A percentile compares a stretch with the other conserved stretches of the same genome.
These are phyloP conservation scores for Melanogaster broomeanus DNA, from an alignment of 768 basidiomycete genomes.

Conservation along the genomic window DNA sequence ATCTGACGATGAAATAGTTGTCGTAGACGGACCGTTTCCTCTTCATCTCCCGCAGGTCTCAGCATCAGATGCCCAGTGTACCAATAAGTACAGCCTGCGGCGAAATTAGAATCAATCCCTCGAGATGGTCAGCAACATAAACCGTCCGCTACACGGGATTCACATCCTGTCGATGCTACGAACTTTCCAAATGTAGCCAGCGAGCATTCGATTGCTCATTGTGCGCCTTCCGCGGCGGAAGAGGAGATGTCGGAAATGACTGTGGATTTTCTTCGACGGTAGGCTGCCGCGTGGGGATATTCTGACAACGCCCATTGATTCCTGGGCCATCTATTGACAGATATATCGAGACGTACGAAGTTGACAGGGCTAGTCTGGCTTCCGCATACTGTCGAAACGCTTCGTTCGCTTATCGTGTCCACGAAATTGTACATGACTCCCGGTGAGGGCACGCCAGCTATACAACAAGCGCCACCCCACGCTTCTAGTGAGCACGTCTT, in stretches of 20 bases:
- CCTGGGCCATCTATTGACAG: conserved; percentile 12
- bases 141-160: neutral
- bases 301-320: conserved; percentile 3
- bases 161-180: neutral
- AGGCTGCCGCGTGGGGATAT: conserved; percentile 6
- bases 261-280: conserved; percentile 30
- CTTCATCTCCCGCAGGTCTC: neutral
- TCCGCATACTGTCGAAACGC: conserved; percentile 31
- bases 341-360: conserved; percentile 33
- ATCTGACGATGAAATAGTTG: conserved; percentile 1
- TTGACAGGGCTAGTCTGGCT: conserved; percentile 33
- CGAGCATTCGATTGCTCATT: neutral
- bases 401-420: conserved; percentile 32
- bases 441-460: neutral
- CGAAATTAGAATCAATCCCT: neutral
- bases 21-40: neutral
- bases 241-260: conserved; percentile 31
- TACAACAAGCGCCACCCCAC: conserved; percentile 2
- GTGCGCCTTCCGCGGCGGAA: conserved; percentile 13
- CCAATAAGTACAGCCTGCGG: neutral
- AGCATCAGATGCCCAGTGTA: neutral
- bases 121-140: neutral
- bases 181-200: neutral
- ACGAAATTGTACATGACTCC: conserved; percentile 8
- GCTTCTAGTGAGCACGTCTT: conserved; percentile 17